These are phyloP conservation scores for Plasmodium vivax DNA, from an alignment of 169 alveolate species.

Conservation along the genomic window DNA sequence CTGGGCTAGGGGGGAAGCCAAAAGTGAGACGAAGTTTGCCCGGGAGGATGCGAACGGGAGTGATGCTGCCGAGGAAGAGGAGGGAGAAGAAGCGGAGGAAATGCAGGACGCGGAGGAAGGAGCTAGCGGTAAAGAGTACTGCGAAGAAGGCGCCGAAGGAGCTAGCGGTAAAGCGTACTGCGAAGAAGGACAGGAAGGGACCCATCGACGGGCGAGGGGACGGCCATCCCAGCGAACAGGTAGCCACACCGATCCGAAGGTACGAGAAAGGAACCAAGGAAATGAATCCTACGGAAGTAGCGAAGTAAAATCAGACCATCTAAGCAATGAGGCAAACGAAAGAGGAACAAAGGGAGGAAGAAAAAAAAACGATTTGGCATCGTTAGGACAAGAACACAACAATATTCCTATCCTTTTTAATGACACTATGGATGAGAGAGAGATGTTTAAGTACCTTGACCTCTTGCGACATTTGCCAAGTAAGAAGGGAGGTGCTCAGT, in stretches of 20 bases:
- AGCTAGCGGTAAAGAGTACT: background rate
- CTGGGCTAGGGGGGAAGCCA: slow-evolving; percentile 32
- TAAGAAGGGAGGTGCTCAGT: slow-evolving; percentile 77
- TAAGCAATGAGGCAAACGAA: background rate
- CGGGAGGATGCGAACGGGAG: background rate
- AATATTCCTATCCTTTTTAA: slow-evolving; percentile 45
- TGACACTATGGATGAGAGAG: slow-evolving; percentile 68
- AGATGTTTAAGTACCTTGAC: slow-evolving; percentile 64
- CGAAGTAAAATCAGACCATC: background rate
- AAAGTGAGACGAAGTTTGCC: background rate
- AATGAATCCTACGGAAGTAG: background rate
- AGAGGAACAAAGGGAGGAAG: slow-evolving; percentile 2
- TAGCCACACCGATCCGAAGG: background rate
- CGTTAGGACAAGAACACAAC: background rate
- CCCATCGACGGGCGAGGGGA: background rate
- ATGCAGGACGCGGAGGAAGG: background rate
- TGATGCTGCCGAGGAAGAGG: slow-evolving; percentile 4
- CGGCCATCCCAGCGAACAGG: background rate
- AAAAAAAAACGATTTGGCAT: background rate
- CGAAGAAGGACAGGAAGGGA: background rate
- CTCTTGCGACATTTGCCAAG: slow-evolving; percentile 73
- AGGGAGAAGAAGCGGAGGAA: background rate
- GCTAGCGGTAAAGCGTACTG: background rate
- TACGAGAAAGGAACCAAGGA: background rate
- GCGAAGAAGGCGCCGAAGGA: background rate